Evolutionary conservation across 164 flowering plant genomes (phyloP).

Genomic region (Tetracentron sinense): DNA sequence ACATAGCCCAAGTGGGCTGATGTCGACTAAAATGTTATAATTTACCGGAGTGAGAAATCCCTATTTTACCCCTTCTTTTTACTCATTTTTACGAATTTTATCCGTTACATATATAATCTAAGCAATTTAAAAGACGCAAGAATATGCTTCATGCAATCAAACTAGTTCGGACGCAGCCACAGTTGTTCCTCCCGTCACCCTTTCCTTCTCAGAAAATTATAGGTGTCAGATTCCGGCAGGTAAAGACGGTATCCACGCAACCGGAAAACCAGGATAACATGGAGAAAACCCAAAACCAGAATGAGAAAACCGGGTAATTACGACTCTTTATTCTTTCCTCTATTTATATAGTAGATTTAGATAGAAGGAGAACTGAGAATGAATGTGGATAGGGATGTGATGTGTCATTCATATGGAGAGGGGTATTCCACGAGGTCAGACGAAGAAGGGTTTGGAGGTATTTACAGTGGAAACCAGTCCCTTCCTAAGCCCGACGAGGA

Average conservation of each 20-base stretch:
- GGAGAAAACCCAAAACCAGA: constrained; percentile 2
- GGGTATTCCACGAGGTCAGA: constrained; percentile 78
- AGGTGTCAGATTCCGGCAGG: constrained; percentile 10
- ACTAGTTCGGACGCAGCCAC: constrained; percentile 1
- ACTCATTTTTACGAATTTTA: too few species aligned
- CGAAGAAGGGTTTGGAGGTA: constrained; percentile 94
- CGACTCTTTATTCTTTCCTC: not conserved
- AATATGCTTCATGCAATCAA: constrained; percentile 18
- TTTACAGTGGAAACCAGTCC: constrained; percentile 52
- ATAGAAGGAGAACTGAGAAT: not conserved
- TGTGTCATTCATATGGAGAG: constrained; percentile 73
- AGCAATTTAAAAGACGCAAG: too few species aligned
- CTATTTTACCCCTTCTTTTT: too few species aligned
- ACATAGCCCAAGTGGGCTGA: too few species aligned
- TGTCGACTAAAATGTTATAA: too few species aligned
- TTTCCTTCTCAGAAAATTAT: constrained; percentile 1
- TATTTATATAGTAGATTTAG: not conserved
- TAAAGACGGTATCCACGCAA: not conserved
- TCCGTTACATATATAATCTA: too few species aligned
- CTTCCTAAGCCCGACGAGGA: constrained; percentile 11
- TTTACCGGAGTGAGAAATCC: too few species aligned
- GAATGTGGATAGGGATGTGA: constrained; percentile 40
- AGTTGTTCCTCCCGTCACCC: not conserved
- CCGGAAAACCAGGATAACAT: constrained; percentile 3
- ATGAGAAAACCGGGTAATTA: constrained; percentile 17